A percentile compares a stretch with the other conserved stretches of the same genome.
Conservation (phyloP, 2,329 filamentous ascomycete species). For the Cadophora luteo-olivacea region DNA sequence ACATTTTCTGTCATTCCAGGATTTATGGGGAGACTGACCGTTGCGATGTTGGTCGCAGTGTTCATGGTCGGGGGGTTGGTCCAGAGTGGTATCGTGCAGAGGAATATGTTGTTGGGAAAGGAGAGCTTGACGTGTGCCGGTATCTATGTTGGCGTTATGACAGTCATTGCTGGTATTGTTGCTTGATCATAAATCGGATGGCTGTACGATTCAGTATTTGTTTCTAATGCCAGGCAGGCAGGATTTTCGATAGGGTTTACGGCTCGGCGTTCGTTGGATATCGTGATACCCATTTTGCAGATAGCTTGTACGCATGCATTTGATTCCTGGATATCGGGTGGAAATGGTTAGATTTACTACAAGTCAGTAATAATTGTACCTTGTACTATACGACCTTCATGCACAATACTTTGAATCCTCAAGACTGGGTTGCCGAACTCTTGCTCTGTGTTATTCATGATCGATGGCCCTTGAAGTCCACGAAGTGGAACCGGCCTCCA, state of each 20-base stretch:
- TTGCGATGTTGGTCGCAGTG: slow-evolving; percentile 59
- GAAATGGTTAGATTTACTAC: not conserved
- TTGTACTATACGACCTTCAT: not conserved
- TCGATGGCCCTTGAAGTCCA: too few relatives aligned
- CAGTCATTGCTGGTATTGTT: slow-evolving; percentile 40
- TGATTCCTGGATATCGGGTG: not conserved
- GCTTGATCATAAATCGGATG: not conserved
- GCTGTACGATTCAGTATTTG: slow-evolving; percentile 6
- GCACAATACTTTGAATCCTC: too few relatives aligned
- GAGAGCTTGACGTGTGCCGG: slow-evolving; percentile 38
- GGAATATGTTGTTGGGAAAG: slow-evolving; percentile 24
- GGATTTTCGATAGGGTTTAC: too few relatives aligned
- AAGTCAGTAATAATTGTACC: not conserved
- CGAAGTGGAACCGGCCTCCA: too few relatives aligned
- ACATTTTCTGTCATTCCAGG: slow-evolving; percentile 63
- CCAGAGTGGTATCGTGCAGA: slow-evolving; percentile 32
- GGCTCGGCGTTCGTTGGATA: slow-evolving; percentile 1
- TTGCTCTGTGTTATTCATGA: too few relatives aligned
- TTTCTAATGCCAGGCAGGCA: not conserved
- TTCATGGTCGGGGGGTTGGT: slow-evolving; percentile 46
- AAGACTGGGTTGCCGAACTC: too few relatives aligned
- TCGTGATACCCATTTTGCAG: slow-evolving; percentile 25
- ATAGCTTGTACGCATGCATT: not conserved
- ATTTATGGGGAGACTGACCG: slow-evolving; percentile 62
- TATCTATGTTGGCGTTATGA: slow-evolving; percentile 42